phyloP scores from a whole-genome alignment of 2,329 filamentous ascomycete genomes.

The Ascosphaera apis region DNA sequence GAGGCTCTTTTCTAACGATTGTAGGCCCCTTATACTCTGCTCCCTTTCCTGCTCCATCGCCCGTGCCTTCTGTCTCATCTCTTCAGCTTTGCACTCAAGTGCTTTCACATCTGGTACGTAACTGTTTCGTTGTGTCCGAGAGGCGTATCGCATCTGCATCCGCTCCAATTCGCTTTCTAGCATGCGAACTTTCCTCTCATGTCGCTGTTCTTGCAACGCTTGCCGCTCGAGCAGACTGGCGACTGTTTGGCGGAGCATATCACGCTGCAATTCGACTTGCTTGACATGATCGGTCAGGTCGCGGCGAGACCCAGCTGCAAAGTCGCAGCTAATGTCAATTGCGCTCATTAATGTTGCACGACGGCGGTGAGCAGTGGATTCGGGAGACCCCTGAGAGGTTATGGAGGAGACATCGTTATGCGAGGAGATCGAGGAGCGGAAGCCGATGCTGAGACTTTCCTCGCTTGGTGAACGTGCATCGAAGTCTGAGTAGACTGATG shows the following conservation, averaged over 20 bases:
- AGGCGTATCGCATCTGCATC: neutral
- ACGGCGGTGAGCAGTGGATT: neutral
- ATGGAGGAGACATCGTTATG: neutral
- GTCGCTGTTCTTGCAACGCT: slow-evolving; percentile 61
- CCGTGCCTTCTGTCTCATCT: slow-evolving; percentile 52
- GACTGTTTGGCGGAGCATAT: slow-evolving; percentile 71
- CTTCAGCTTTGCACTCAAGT: neutral
- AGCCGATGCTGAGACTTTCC: neutral
- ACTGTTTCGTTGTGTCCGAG: neutral
- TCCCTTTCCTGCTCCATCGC: slow-evolving; percentile 91
- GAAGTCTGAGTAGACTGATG: too few species aligned
- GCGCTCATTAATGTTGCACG: neutral
- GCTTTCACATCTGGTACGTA: neutral
- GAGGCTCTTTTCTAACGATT: slow-evolving; percentile 83
- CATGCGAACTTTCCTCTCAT: slow-evolving; percentile 53
- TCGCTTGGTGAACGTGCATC: neutral
- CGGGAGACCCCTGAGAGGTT: neutral
- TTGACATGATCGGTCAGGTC: slow-evolving; percentile 54
- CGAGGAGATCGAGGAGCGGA: neutral
- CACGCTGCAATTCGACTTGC: slow-evolving; percentile 80
- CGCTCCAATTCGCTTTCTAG: slow-evolving; percentile 60
- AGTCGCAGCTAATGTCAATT: neutral
- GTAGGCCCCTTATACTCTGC: slow-evolving; percentile 77
- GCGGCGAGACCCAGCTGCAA: neutral
- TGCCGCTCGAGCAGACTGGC: slow-evolving; percentile 70